Base-by-base conservation (phyloP, 805 yeast genomes). In the Ogataea methanolica region DNA sequence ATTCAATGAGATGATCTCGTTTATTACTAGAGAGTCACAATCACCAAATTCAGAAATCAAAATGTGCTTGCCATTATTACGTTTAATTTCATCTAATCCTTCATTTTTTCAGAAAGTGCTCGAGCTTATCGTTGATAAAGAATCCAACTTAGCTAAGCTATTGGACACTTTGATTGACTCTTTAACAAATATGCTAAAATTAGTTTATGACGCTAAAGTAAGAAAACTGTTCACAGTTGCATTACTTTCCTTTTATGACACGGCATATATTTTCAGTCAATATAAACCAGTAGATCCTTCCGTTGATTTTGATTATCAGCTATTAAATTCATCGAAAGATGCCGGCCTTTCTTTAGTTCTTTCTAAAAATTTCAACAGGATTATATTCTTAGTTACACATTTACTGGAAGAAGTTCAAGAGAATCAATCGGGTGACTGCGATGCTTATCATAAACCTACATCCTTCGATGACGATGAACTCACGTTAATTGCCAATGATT, bases 391-490 rank as follows among this genome's bases (percentile, higher is more conserved):
- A 33, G 35, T 55, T 12, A 54, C 67, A 2, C 63, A 75, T 43
- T 73, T 85, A 49, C 61, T 88, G 42, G 97, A 91, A 56, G 96
- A 89, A 59, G 73, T 85, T 14, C 78, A 82, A 47, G 97, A 91
- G 60, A 51, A 63, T 11, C 61, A 57, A 3, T 61, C 57, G 2
- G 89, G 88, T 4, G 86, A 83, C 54, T 75, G 82, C 55, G 74
- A 69, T 31, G 70, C 66, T 23, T 80, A 79, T 52, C 82, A 79
- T 54, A 63, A 68, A 15, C 69, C 74, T 17, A 63, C 67, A 16
- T 52, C 68, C 6, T 69, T 60, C 46, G 72, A 70, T 37, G 72
- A 68, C 41, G 69, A 66, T 41, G 61, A 62, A 15, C 52, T 67
- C 21, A 44, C 53, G 6, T 45, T 59, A 17, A 56, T 56, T 15